Evolutionary conservation across 2,329 filamentous ascomycete genomes (phyloP).

Genomic region (Aureobasidium sp.): DNA sequence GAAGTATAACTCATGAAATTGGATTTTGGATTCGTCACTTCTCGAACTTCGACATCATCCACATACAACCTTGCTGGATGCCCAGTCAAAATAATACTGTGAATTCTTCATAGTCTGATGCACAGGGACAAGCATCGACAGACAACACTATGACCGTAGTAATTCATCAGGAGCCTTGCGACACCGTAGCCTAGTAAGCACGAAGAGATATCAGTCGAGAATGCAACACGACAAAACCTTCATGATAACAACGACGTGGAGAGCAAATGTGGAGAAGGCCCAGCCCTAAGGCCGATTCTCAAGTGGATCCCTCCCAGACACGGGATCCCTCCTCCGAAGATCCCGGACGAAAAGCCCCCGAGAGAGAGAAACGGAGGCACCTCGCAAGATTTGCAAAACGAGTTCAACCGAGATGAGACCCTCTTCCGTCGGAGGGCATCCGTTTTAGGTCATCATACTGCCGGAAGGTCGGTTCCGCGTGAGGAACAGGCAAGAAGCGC

Average conservation of each 20-base stretch:
- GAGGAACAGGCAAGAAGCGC: not conserved
- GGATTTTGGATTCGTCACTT: not conserved
- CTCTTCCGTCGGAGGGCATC: not conserved
- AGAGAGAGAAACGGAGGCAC: not conserved
- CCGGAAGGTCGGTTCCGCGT: not conserved
- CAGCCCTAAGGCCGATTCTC: not conserved
- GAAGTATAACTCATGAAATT: not conserved
- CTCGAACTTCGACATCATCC: not conserved
- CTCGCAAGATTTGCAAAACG: not conserved
- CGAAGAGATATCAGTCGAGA: not conserved
- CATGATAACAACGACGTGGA: not conserved
- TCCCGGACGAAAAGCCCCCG: constrained; percentile 1
- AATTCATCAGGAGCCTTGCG: not conserved
- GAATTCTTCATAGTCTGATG: too few relatives aligned
- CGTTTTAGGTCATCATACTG: not conserved
- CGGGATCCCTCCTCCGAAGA: not conserved
- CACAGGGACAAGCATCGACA: constrained; percentile 16
- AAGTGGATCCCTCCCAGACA: too few relatives aligned
- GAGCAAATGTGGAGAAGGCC: not conserved
- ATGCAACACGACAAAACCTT: not conserved
- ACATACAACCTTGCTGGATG: too few relatives aligned
- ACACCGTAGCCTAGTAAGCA: not conserved
- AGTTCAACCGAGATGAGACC: constrained; percentile 15
- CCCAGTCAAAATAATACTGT: too few relatives aligned
- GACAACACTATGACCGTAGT: not conserved